phyloP scores from a whole-genome alignment of 495 filamentous ascomycete species.

The Neurospora hispaniola region DNA sequence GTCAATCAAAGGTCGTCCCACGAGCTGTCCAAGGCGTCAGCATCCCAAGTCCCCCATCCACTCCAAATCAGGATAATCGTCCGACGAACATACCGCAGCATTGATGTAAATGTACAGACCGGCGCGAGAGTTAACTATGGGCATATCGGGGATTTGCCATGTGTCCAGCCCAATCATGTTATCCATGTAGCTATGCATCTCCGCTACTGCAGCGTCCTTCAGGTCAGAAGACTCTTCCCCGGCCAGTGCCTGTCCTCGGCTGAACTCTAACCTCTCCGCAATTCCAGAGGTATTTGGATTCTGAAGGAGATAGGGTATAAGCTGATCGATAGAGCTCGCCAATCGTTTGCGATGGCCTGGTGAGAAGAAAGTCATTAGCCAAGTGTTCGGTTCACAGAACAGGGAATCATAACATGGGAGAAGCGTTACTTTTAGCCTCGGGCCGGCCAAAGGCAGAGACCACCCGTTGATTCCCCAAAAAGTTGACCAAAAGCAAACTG shows the following conservation, averaged over 20 bases:
- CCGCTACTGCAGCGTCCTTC: conserved; percentile 31
- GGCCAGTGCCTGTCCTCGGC: conserved; percentile 39
- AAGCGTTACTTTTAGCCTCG: conserved; percentile 32
- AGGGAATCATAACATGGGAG: conserved; percentile 4
- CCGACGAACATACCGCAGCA: conserved; percentile 51
- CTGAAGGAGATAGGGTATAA: conserved; percentile 44
- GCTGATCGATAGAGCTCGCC: conserved; percentile 35
- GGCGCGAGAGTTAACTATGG: conserved; percentile 67
- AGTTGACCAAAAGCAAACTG: conserved; percentile 35
- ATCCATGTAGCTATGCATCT: conserved; percentile 42
- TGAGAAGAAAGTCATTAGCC: conserved; percentile 7
- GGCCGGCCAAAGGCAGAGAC: conserved; percentile 33
- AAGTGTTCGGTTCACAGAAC: not conserved
- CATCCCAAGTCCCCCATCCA: not conserved
- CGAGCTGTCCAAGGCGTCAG: conserved; percentile 48
- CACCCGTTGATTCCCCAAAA: conserved; percentile 41
- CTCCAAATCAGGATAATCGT: not conserved
- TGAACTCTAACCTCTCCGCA: conserved; percentile 39
- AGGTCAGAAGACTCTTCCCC: conserved; percentile 34
- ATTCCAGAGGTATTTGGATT: conserved; percentile 31
- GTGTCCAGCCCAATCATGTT: conserved; percentile 43
- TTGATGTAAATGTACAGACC: conserved; percentile 89
- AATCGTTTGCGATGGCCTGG: conserved; percentile 37
- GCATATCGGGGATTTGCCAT: conserved; percentile 52
- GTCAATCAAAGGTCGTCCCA: conserved; percentile 72